Evolutionary conservation across 2,329 filamentous ascomycete species (phyloP).

Genomic region (Sclerotinia borealis): DNA sequence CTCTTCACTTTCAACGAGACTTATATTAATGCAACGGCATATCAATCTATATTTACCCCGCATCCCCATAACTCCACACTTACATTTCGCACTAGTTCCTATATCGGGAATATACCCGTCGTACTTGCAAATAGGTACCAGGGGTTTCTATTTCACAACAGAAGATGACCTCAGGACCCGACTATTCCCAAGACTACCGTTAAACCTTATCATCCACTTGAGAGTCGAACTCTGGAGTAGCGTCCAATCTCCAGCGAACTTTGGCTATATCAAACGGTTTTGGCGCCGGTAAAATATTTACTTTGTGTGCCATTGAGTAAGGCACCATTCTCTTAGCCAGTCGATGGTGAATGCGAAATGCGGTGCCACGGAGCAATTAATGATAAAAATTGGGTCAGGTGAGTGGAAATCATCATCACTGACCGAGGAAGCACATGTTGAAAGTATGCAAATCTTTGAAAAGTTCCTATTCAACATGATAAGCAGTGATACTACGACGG

Average conservation of each 20-base stretch:
- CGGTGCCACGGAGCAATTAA: background rate
- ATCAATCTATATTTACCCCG: background rate
- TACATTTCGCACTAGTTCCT: background rate
- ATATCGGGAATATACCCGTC: background rate
- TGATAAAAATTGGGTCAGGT: background rate
- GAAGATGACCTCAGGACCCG: background rate
- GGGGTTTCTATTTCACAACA: background rate
- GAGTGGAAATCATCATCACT: background rate
- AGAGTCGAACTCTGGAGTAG: background rate
- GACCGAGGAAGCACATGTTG: background rate
- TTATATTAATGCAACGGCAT: background rate
- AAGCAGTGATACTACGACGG: background rate
- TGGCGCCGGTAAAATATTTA: background rate
- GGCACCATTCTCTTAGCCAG: background rate
- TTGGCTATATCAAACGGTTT: background rate
- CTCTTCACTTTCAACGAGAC: background rate
- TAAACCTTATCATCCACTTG: background rate
- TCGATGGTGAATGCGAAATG: background rate
- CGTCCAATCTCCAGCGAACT: background rate
- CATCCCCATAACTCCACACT: background rate
- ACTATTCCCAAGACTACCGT: background rate
- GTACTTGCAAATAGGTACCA: background rate
- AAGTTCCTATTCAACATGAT: background rate
- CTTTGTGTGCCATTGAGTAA: background rate
- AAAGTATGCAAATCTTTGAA: background rate